Evolutionary conservation across 164 flowering plant genomes (phyloP), one percentile per base, ranked within the genome.

Genomic region (Macadamia integrifolia): DNA sequence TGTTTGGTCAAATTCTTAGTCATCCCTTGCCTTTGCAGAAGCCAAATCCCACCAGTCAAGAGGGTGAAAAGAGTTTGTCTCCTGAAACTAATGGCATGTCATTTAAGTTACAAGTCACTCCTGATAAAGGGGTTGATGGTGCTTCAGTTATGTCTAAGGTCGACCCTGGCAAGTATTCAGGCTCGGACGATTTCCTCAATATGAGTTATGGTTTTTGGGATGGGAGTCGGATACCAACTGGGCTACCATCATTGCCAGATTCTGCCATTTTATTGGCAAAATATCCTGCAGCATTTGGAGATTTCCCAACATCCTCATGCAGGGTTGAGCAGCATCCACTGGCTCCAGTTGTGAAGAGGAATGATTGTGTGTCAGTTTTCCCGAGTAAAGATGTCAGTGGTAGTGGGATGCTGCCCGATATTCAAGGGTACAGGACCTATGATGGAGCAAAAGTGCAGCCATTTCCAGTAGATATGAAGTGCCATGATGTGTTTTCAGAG

Each of bases 1-100:
- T 93, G 28, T 94, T 90, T 78, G 98, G 98, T 50, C 71, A 90
- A 79, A 87, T 90, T 69, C 86, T 91, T 15, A 85, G 74, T 66
- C 75, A 84, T 57, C 75, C 83, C 0, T 71, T 87, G 13, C 66
- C 86, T 32, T 62, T 59, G 71, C 82, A 74, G 49, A 80, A 84
- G 70, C 58, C 71, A 12, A 68, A 35, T 73, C 40, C 82, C 15
- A 64, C 58, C 23, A 13, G 60, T 32, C 74, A 74, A 13, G 80
- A 72, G 58, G 70, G 62, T 66, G 81, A 68, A 1, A 73, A 69
- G 35, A 69, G 35, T 23, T 23, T 23, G 3, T 15, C 43, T 10
- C 74, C 64, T 12, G 71, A 74, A 49, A 65, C 42, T n/a, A 66
- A 68, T 69, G 65, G 74, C 78, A 73, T 71, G 65, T 67, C 76